Base-by-base conservation (phyloP, 192 early-diverging fungal species). In the Lunasporangiospora selenospora region DNA sequence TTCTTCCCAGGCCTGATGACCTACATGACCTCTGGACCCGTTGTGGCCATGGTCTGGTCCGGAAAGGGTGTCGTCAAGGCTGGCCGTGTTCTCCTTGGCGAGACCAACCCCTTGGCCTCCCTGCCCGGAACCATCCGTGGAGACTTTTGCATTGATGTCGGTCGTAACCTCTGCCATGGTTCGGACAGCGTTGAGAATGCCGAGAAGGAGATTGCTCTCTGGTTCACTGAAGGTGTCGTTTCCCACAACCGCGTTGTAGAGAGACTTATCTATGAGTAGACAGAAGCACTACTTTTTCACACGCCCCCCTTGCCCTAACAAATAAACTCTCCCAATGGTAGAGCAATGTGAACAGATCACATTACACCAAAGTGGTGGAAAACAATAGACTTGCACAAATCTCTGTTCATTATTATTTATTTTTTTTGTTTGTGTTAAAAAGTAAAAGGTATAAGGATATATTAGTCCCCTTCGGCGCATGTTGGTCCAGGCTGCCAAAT, bases 71-170 rank as follows among this genome's bases (percentile, higher is more conserved):
- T 81, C 48, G 92, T 96, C 83, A 92, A 93, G 88, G 87, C 86
- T 67, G 95, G 95, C 58, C 93, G 95, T 78, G 79, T 80, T 46
- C 83, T 95, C 75, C 84, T 96, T 23, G 92, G 92, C 53, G 91
- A 90, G 67, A 97, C 95, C 86, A 93, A 96, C 88, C 95, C 95
- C 66, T 83, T 94, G 62, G 85, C 84, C 73, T 90, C 89, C 59
- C 80, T 81, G 54, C 94, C 95, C 52, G 95, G 95, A 55, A 94
- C 95, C 75, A 97, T 97, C 83, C 94, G 95, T 82, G 95, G 92
- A 55, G 95, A 97, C 87, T 97, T 88, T 77, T 86, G 87, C 79
- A 87, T 95, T 51, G 91, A 94, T 50, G 88, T 83, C 45, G 88
- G 88, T 31, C 80, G 82, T 66, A 97, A 97, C 88, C 83, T 95